Conservation (phyloP, 2,329 filamentous ascomycete genomes). For the Neonectria ditissima region DNA sequence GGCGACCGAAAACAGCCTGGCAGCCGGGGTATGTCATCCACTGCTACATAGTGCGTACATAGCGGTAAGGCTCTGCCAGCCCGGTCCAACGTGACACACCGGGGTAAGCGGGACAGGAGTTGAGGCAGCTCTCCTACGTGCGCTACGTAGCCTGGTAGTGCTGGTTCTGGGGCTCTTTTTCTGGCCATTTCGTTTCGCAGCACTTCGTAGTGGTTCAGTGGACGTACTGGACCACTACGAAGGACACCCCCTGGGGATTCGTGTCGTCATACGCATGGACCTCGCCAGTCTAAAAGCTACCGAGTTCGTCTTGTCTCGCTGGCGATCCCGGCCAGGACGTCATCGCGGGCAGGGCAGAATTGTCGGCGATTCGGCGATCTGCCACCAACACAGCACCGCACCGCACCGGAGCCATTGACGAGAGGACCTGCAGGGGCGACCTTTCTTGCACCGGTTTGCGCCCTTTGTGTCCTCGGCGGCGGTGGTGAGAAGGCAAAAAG, state of each 20-base stretch:
- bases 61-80: slow-evolving; percentile 30
- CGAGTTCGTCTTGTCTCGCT: slow-evolving; percentile 18
- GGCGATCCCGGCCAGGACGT: slow-evolving; percentile 19
- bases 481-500: slow-evolving; percentile 20
- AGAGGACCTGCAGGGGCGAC: slow-evolving; percentile 19
- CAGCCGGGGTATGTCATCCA: slow-evolving; percentile 25
- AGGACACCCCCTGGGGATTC: background rate
- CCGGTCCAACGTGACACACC: slow-evolving; percentile 26
- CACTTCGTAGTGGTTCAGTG: too few species aligned
- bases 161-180: background rate
- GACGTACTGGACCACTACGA: too few species aligned
- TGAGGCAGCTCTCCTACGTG: background rate
- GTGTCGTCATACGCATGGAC: slow-evolving; percentile 29
- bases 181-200: background rate
- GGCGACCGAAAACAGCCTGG: slow-evolving; percentile 18
- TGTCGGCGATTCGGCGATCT: slow-evolving; percentile 7
- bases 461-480: slow-evolving; percentile 15
- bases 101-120: slow-evolving; percentile 16
- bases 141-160: background rate
- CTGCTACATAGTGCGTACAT: background rate
- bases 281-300: slow-evolving; percentile 4
- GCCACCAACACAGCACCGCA: slow-evolving; percentile 15
- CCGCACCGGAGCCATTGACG: background rate
- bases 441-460: slow-evolving; percentile 22
- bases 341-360: slow-evolving; percentile 15